phyloP scores from a whole-genome alignment of 169 alveolate genomes.

The Cryptosporidium tyzzeri region DNA sequence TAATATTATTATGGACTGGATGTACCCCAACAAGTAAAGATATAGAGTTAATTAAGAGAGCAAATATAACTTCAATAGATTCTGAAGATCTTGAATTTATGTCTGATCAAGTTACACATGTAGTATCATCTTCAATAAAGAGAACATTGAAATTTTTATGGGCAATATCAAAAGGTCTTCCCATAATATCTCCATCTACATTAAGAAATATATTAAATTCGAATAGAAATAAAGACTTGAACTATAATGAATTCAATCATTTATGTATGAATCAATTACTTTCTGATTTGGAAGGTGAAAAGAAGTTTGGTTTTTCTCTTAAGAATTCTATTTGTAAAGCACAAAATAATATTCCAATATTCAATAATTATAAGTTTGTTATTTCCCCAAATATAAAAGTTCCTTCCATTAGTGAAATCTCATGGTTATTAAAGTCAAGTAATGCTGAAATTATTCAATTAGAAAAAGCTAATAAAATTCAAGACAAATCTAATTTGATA shows the following conservation, averaged over 20 bases:
- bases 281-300: slow-evolving; percentile 47
- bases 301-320: slow-evolving; percentile 47
- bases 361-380: slow-evolving; percentile 4
- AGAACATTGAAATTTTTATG: slow-evolving; percentile 62
- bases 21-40: slow-evolving; percentile 62
- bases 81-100: slow-evolving; percentile 60
- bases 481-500: slow-evolving; percentile 4
- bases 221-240: background rate
- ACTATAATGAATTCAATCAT: slow-evolving; percentile 8
- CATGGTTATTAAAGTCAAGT: slow-evolving; percentile 43
- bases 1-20: slow-evolving; percentile 58
- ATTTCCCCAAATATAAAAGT: slow-evolving; percentile 32
- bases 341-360: slow-evolving; percentile 24
- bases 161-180: slow-evolving; percentile 66
- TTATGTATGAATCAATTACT: slow-evolving; percentile 26
- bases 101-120: slow-evolving; percentile 53
- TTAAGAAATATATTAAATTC: slow-evolving; percentile 11
- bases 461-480: background rate
- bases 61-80: slow-evolving; percentile 32
- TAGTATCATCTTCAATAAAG: slow-evolving; percentile 51
- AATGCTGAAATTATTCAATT: slow-evolving; percentile 15
- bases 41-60: slow-evolving; percentile 3
- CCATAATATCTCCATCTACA: slow-evolving; percentile 59
- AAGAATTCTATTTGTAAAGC: slow-evolving; percentile 36
- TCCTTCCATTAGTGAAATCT: slow-evolving; percentile 37